Percentiles rank a stretch among this genome's conserved stretches.
Conservation (phyloP, 805 yeast genomes). For the Kluyveromyces lactis region DNA sequence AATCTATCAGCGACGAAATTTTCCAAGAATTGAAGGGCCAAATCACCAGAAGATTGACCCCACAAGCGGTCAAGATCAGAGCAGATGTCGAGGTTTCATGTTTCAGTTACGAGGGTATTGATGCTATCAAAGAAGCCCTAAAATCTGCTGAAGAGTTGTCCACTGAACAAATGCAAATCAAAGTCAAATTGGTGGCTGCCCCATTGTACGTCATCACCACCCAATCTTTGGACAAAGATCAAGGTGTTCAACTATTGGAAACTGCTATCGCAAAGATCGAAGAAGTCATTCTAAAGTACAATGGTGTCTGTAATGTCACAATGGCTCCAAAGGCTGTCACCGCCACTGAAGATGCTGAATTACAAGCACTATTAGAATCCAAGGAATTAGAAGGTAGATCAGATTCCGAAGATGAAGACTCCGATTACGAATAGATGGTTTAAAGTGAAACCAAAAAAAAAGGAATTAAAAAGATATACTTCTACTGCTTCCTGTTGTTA, state of each 20-base stretch:
- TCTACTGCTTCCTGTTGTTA: too few relatives aligned
- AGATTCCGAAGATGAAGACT: constrained; percentile 60
- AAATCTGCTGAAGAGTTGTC: constrained; percentile 77
- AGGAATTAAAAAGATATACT: too few relatives aligned
- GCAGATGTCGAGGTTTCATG: constrained; percentile 99
- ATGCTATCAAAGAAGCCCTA: constrained; percentile 88
- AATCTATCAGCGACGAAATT: constrained; percentile 63
- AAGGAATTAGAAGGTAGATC: constrained; percentile 84
- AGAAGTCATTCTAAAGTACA: constrained; percentile 58
- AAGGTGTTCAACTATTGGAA: constrained; percentile 74
- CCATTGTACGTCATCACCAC: constrained; percentile 92
- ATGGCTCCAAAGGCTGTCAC: constrained; percentile 99
- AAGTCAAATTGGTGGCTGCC: constrained; percentile 94
- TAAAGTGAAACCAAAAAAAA: too few relatives aligned
- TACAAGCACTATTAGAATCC: constrained; percentile 89
- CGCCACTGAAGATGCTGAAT: constrained; percentile 96
- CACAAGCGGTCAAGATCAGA: constrained; percentile 95
- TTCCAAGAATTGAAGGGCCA: constrained; percentile 79
- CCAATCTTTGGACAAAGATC: constrained; percentile 83
- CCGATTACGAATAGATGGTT: constrained; percentile 33
- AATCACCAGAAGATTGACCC: constrained; percentile 89
- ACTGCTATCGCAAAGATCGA: constrained; percentile 72
- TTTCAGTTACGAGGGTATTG: constrained; percentile 94
- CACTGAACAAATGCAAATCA: constrained; percentile 80
- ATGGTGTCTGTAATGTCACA: constrained; percentile 84